Evolutionary conservation across 345 rosid genomes (phyloP).

Genomic region (Streptanthus diversifolius): DNA sequence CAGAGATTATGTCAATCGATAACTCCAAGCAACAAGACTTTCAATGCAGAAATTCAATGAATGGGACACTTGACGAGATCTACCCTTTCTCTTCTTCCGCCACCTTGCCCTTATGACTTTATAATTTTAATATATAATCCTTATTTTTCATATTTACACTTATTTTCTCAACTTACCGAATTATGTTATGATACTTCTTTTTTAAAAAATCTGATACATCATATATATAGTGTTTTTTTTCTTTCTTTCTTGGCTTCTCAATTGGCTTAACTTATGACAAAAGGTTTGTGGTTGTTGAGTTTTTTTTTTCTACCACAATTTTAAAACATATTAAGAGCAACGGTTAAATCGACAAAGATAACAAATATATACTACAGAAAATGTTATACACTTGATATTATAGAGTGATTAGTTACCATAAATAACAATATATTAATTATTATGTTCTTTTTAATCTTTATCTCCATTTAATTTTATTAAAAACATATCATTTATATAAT

Average conservation of each 20-base stretch:
- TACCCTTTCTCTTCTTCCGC: constrained; percentile 27
- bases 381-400: too few species aligned
- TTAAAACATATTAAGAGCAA: too few species aligned
- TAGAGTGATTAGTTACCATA: too few species aligned
- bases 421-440: too few species aligned
- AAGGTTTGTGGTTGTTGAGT: constrained; percentile 10
- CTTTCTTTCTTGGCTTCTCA: not conserved
- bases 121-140: not conserved
- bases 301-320: constrained; percentile 24
- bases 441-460: too few species aligned
- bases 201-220: not conserved
- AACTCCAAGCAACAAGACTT: constrained; percentile 23
- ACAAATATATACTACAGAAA: too few species aligned
- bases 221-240: not conserved
- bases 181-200: not conserved
- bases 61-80: constrained; percentile 33
- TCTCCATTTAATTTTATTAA: too few species aligned
- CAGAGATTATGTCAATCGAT: constrained; percentile 21
- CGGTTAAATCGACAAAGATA: too few species aligned
- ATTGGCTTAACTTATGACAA: constrained; percentile 12
- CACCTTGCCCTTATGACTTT: constrained; percentile 21
- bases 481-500: too few species aligned
- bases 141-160: not conserved
- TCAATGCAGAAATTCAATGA: constrained; percentile 20
- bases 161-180: not conserved